Base-by-base conservation (phyloP, 148 eudicot genomes). In the Rhododendron williamsianum region DNA sequence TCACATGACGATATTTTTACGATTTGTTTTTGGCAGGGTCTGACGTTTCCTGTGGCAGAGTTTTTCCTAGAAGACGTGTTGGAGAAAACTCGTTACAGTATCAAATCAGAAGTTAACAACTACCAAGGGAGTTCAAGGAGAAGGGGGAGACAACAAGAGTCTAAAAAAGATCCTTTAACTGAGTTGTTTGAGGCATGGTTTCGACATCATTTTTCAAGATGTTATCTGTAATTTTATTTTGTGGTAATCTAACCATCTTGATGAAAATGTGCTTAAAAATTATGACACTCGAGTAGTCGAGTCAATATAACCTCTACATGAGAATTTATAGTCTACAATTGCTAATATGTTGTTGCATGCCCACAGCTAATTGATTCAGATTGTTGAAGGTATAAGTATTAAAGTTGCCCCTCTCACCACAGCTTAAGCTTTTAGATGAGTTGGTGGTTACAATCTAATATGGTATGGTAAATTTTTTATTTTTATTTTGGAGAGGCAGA, bases 11-110 rank as follows among this genome's bases (percentile, higher is more conserved):
- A 35, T 84, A n/a, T 82, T 45, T 56, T 36, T 18, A 33, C 43
- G 10, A 19, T 86, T 85, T 8, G 2, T 0, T 71, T 87, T 82
- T 82, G 82, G 60, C 90, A 96, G 99, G 99, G 98, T 48, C 82
- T 95, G 89, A 94, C 97, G 30, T 94, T 91, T 89, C 96, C 99
- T 49, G 99, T 96, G 76, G 48, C 90, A 51, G 99, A 96, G 91
- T 84, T 95, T 46, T 96, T 91, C 89, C 84, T 96, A 73, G 98
- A 96, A 94, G 99, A 95, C 80, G 94, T 95, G 38, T 80, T 96
- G 92, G 96, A 96, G 95, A 96, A 95, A 90, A 96, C 93, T 73
- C 92, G 86, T 21, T 96, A 95, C 67, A 51, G 21, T 52, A 88
- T 96, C 67, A 88, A 89, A 87, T 81, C 93, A 83, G 96, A 95